Base-by-base conservation (phyloP, 371 early-diverging fungal genomes). In the Mycotypha africana region DNA sequence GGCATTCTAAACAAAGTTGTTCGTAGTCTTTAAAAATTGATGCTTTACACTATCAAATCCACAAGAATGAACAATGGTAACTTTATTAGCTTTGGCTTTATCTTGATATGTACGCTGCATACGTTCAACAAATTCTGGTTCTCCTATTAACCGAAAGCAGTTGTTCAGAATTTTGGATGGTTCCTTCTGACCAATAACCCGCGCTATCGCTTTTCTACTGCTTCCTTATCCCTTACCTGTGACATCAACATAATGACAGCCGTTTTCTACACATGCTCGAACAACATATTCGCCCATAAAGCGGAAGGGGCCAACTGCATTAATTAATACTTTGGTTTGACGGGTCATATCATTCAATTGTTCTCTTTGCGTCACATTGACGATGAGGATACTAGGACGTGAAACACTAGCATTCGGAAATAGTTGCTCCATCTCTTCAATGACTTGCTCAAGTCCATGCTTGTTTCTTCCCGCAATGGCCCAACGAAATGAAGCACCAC, bases 171-270 rank as follows among this genome's bases (percentile, higher is more conserved):
- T n/a, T n/a, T n/a, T n/a, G n/a, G n/a, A n/a, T n/a, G n/a, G n/a
- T n/a, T n/a, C n/a, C n/a, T n/a, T n/a, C n/a, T n/a, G n/a, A n/a
- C n/a, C n/a, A n/a, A n/a, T 22, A 23, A n/a, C 12, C 22, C 28
- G 28, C 30, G 20, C 22, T 2, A 22, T 5, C 1, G 12, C 15
- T 10, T 21, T 20, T 17, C 10, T 12, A n/a, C n/a, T n/a, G n/a
- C n/a, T n/a, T n/a, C n/a, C n/a, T n/a, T n/a, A 28, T 28, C 8
- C 7, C 20, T 38, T 59, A 66, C 70, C 75, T 74, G 74, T 87
- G 17, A 89, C 83, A 67, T 97, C 98, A 9, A 93, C 78, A 70
- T 95, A 97, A 60, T 94, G 69, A 21, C 91, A 85, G 1, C 67
- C 61, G 24, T 79, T 75, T 9, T 83, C 68, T 16, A 97, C 84